Percentiles rank a stretch among this genome's conserved stretches.
Evolutionary conservation across 495 filamentous ascomycete genomes (phyloP).

Genomic region (Daldinia bambusicola): DNA sequence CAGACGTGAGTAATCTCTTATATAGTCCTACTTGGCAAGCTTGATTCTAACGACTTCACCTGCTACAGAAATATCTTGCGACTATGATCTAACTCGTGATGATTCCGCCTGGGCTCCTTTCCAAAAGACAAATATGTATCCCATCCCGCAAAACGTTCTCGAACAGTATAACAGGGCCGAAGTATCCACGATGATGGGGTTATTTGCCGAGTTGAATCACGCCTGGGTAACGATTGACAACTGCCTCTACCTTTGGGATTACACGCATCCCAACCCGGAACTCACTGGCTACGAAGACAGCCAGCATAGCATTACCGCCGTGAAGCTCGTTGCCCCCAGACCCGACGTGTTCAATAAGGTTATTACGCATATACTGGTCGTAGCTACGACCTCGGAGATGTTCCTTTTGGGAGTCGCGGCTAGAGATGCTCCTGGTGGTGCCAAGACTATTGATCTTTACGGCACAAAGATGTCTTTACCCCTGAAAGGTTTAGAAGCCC

Average conservation of each 20-base stretch:
- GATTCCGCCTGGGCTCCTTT: constrained; percentile 86
- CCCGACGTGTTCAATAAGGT: constrained; percentile 83
- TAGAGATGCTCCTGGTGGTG: constrained; percentile 66
- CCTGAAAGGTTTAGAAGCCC: constrained; percentile 74
- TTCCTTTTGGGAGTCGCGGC: constrained; percentile 82
- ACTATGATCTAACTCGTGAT: constrained; percentile 78
- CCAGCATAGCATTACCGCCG: constrained; percentile 81
- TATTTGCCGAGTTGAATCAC: constrained; percentile 92
- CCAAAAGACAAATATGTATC: constrained; percentile 80
- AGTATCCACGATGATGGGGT: constrained; percentile 85
- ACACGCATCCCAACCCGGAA: constrained; percentile 84
- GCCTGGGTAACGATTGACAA: constrained; percentile 97
- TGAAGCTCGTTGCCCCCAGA: constrained; percentile 81
- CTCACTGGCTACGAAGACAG: constrained; percentile 94
- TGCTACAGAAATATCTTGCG: constrained; percentile 80
- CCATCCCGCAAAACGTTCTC: constrained; percentile 88
- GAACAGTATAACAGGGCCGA: constrained; percentile 87
- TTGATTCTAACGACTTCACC: constrained; percentile 13
- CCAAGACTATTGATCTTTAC: constrained; percentile 77
- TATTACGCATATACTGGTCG: constrained; percentile 86
- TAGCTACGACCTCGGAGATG: constrained; percentile 86
- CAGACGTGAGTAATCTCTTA: constrained; percentile 71
- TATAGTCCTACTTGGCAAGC: neutral
- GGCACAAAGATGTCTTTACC: constrained; percentile 82
- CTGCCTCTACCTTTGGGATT: constrained; percentile 97